Conservation (phyloP, 352 stramenopile genomes). For the Aphanomyces astaci region DNA sequence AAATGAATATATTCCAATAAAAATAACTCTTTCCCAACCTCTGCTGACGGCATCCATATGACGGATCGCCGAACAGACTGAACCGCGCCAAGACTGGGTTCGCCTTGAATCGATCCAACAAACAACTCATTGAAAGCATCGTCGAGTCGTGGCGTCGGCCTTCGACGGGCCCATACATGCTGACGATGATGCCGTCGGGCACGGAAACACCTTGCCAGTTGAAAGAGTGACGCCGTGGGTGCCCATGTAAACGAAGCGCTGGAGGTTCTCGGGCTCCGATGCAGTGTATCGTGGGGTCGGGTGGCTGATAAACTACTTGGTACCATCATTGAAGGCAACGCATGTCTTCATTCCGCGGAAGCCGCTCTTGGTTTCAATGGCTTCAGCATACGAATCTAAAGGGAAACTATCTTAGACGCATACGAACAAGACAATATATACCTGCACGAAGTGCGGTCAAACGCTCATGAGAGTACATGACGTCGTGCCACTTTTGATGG, state of each 20-base stretch:
- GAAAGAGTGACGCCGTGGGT: constrained; percentile 6
- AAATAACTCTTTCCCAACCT: no score
- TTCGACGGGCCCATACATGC: constrained; percentile 9
- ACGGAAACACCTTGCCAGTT: constrained; percentile 7
- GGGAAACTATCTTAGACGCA: not conserved
- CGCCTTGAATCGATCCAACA: not conserved
- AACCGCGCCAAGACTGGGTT: not conserved
- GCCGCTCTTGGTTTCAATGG: not conserved
- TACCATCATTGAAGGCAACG: constrained; percentile 24
- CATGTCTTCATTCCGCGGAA: not conserved
- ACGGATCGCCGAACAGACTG: not conserved
- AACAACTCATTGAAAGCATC: constrained; percentile 1
- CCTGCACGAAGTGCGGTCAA: not conserved
- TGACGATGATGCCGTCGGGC: constrained; percentile 2
- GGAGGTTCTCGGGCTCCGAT: not conserved
- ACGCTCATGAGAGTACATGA: not conserved
- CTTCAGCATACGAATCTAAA: not conserved
- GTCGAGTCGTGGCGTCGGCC: constrained; percentile 10
- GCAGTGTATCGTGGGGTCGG: not conserved
- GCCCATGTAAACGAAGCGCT: constrained; percentile 16
- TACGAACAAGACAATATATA: not conserved
- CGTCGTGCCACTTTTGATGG: not conserved
- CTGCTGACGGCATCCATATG: not conserved
- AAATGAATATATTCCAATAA: no score
- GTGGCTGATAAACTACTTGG: constrained; percentile 8